A percentile compares a stretch with the other conserved stretches of the same genome.
Evolutionary conservation across 2,329 filamentous ascomycete species (phyloP).

Genomic region (Thyridium curvatum): DNA sequence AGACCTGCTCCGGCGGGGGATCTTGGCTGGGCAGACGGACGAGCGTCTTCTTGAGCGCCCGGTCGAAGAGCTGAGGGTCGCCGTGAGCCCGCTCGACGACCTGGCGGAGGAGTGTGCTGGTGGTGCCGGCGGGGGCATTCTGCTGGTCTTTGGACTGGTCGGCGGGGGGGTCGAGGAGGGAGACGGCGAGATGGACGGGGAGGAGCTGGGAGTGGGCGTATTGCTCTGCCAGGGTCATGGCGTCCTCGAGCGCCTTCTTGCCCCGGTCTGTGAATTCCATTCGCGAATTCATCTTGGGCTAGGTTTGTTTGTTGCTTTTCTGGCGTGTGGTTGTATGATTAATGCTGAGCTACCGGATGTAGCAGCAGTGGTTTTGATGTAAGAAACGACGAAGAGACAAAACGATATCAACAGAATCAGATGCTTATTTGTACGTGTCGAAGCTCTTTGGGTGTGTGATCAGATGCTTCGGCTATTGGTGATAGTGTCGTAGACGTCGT

Average conservation of each 20-base stretch:
- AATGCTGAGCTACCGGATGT: constrained; percentile 7
- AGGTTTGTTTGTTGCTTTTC: constrained; percentile 10
- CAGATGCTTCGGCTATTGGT: too few relatives aligned
- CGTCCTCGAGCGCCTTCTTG: constrained; percentile 82
- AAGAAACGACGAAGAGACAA: background rate
- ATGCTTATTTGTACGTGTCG: too few relatives aligned
- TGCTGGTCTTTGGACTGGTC: constrained; percentile 80
- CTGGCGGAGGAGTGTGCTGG: constrained; percentile 82
- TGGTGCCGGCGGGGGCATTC: constrained; percentile 58
- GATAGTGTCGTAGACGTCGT: too few relatives aligned
- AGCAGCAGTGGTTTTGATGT: constrained; percentile 6
- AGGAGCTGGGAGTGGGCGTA: constrained; percentile 88
- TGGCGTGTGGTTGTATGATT: constrained; percentile 12
- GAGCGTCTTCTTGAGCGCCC: constrained; percentile 83
- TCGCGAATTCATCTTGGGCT: constrained; percentile 58
- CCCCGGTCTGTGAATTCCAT: constrained; percentile 94
- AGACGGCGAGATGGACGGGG: constrained; percentile 82
- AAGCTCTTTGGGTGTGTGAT: too few relatives aligned
- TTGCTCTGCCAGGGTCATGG: constrained; percentile 80
- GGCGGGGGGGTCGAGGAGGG: constrained; percentile 68
- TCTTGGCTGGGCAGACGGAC: constrained; percentile 92
- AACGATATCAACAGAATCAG: too few relatives aligned
- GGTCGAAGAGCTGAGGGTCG: constrained; percentile 82
- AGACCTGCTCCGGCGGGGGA: constrained; percentile 83
- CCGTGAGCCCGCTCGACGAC: constrained; percentile 91